A percentile compares a stretch with the other conserved stretches of the same genome.
Conservation (phyloP, 2,329 filamentous ascomycete species). For the Claviceps maximensis region DNA sequence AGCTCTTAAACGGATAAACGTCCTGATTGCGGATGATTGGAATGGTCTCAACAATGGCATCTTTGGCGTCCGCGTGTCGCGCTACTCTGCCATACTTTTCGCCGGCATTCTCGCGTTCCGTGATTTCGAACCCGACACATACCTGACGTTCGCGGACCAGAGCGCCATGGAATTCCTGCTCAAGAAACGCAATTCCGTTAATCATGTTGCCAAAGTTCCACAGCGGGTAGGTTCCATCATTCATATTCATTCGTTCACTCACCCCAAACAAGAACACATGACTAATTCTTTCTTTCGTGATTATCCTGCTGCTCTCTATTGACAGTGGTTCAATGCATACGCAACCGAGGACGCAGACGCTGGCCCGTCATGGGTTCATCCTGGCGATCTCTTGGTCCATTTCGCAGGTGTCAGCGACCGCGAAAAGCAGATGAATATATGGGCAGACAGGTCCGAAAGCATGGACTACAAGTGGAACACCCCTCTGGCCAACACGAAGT, state of each 20-base stretch:
- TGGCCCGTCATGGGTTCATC: neutral
- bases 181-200: slow-evolving; percentile 4
- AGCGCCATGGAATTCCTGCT: slow-evolving; percentile 10
- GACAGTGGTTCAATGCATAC: slow-evolving; percentile 12
- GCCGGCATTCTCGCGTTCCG: slow-evolving; percentile 8
- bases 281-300: neutral
- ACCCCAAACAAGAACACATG: neutral
- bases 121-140: slow-evolving; percentile 6
- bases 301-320: neutral
- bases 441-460: slow-evolving; percentile 2
- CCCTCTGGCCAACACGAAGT: neutral
- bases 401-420: slow-evolving; percentile 7
- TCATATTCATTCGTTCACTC: too few relatives aligned
- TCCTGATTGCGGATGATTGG: slow-evolving; percentile 2
- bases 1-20: neutral
- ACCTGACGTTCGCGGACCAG: slow-evolving; percentile 9
- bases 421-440: neutral
- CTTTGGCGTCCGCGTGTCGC: slow-evolving; percentile 9
- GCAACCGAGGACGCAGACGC: neutral
- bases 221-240: slow-evolving; percentile 5
- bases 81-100: slow-evolving; percentile 9
- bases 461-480: slow-evolving; percentile 2
- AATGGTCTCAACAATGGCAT: slow-evolving; percentile 7
- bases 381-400: slow-evolving; percentile 11
- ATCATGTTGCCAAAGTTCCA: slow-evolving; percentile 8